A percentile compares a stretch with the other conserved stretches of the same genome.
These are phyloP conservation scores for Cornus controversa DNA, from an alignment of 148 eudicot species.

Conservation along the genomic window DNA sequence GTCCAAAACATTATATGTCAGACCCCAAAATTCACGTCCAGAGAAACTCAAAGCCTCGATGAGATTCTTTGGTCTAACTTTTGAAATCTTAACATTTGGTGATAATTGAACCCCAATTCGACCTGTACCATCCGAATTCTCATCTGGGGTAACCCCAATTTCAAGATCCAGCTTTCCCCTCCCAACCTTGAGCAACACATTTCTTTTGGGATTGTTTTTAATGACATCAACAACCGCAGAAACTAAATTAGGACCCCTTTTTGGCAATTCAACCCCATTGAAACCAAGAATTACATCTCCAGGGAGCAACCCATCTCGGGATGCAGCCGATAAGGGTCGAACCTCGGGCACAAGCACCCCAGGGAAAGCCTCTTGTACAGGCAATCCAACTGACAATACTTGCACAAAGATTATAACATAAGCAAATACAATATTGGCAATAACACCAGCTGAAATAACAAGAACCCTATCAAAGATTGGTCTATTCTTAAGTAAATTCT, in stretches of 20 bases:
- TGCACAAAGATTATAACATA: constrained; percentile 71
- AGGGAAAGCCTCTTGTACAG: constrained; percentile 87
- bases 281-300: constrained; percentile 82
- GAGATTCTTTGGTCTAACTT: constrained; percentile 51
- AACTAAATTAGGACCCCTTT: constrained; percentile 59
- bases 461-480: constrained; percentile 76
- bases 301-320: constrained; percentile 75
- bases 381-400: constrained; percentile 84
- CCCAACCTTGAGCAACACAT: constrained; percentile 57
- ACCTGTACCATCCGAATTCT: constrained; percentile 78
- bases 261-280: constrained; percentile 50
- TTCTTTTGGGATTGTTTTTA: constrained; percentile 60
- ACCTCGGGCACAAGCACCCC: constrained; percentile 96
- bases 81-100: constrained; percentile 63
- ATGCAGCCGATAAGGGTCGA: constrained; percentile 76
- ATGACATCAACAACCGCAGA: constrained; percentile 74
- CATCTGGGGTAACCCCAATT: constrained; percentile 74
- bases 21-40: constrained; percentile 79
- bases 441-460: constrained; percentile 95
- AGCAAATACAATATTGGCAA: constrained; percentile 88
- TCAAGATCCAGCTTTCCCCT: constrained; percentile 53
- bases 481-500: constrained; percentile 78
- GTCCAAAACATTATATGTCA: constrained; percentile 67
- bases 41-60: constrained; percentile 57
- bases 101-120: constrained; percentile 89